Evolutionary conservation across 1,284 basidiomycete species (phyloP).

Genomic region (Puccinia horiana): DNA sequence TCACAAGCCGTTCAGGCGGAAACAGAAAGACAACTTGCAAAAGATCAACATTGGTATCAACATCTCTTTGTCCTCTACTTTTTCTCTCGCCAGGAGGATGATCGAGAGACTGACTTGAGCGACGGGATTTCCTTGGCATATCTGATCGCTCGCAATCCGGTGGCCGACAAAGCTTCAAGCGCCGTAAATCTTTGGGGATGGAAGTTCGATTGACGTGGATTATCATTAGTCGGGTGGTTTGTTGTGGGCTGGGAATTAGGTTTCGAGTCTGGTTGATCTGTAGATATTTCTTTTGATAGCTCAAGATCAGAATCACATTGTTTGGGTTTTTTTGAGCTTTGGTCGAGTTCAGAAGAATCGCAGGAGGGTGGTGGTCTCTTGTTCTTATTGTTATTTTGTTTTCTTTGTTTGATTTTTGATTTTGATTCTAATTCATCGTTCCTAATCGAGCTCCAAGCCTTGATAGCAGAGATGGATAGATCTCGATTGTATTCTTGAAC

Average conservation of each 20-base stretch:
- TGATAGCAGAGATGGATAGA: conserved; percentile 83
- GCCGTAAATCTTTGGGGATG: conserved; percentile 71
- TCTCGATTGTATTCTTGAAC: conserved; percentile 99
- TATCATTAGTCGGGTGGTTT: background rate
- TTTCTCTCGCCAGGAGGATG: background rate
- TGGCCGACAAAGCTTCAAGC: conserved; percentile 93
- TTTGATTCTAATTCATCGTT: conserved; percentile 69
- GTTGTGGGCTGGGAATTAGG: background rate
- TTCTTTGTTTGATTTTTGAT: conserved; percentile 62
- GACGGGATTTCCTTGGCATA: conserved; percentile 97
- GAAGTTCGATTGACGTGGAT: conserved; percentile 1
- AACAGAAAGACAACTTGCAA: conserved; percentile 2
- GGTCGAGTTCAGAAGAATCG: background rate
- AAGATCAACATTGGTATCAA: background rate
- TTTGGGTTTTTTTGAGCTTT: background rate
- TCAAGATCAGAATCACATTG: background rate
- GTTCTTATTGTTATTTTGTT: conserved; percentile 23
- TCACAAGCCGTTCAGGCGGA: background rate
- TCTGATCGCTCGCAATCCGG: conserved; percentile 90
- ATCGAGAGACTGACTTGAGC: conserved; percentile 66
- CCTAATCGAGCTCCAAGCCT: conserved; percentile 75
- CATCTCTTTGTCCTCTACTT: background rate
- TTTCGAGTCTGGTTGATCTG: background rate
- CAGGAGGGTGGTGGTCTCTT: background rate
- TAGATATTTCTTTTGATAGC: background rate